A percentile compares a stretch with the other conserved stretches of the same genome.
phyloP scores from a whole-genome alignment of 2,329 filamentous ascomycete genomes.

The Microsporum audouinii region DNA sequence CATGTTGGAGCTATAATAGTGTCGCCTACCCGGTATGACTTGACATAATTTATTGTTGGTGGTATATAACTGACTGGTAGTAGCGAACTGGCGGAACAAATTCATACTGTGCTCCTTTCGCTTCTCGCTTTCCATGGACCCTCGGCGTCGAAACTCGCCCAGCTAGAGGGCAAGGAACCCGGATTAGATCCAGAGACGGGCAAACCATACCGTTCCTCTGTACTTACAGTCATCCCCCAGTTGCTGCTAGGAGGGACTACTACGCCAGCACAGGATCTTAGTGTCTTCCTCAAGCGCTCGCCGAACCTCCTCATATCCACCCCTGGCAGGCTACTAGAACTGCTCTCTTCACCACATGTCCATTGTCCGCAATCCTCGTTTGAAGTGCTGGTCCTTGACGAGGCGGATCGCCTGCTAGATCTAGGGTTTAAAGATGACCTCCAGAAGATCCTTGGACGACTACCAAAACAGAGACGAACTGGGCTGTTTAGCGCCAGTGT shows the following conservation, averaged over 20 bases:
- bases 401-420: slow-evolving; percentile 85
- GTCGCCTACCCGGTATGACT: slow-evolving; percentile 57
- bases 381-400: slow-evolving; percentile 83
- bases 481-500: slow-evolving; percentile 91
- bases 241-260: slow-evolving; percentile 68
- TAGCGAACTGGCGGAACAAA: slow-evolving; percentile 83
- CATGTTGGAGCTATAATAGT: slow-evolving; percentile 86
- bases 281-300: slow-evolving; percentile 67
- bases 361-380: slow-evolving; percentile 82
- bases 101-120: slow-evolving; percentile 65
- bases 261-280: slow-evolving; percentile 75
- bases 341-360: slow-evolving; percentile 75
- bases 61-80: slow-evolving; percentile 3
- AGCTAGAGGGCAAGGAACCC: slow-evolving; percentile 33
- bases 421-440: slow-evolving; percentile 88
- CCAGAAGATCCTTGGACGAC: slow-evolving; percentile 66
- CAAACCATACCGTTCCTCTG: slow-evolving; percentile 35
- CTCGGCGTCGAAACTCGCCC: slow-evolving; percentile 46
- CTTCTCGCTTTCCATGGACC: slow-evolving; percentile 72
- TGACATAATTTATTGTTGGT: background rate
- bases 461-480: slow-evolving; percentile 88
- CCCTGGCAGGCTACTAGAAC: slow-evolving; percentile 76
- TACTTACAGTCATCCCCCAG: slow-evolving; percentile 62
- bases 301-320: slow-evolving; percentile 87
- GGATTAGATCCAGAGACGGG: slow-evolving; percentile 16